These are phyloP conservation scores for Coriaria nepalensis DNA, from an alignment of 306 rosid genomes.

Conservation along the genomic window DNA sequence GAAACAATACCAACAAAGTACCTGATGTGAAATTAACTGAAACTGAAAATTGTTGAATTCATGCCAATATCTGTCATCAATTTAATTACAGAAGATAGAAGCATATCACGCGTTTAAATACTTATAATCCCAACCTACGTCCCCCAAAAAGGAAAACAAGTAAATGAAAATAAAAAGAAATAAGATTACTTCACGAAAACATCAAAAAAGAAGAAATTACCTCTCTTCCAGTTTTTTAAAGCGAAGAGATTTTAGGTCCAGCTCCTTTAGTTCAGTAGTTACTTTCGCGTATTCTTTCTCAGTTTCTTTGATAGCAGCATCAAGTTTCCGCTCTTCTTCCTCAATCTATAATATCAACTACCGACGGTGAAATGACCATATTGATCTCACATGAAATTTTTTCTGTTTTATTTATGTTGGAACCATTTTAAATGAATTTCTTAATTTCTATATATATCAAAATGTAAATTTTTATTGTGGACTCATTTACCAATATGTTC, in stretches of 20 bases:
- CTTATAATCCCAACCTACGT: conserved; percentile 1
- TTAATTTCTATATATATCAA: too few relatives aligned
- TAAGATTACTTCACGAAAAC: neutral
- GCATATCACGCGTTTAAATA: conserved; percentile 15
- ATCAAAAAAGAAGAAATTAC: conserved; percentile 29
- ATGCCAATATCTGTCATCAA: conserved; percentile 80
- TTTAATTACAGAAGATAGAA: conserved; percentile 14
- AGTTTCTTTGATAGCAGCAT: conserved; percentile 73
- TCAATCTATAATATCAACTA: conserved; percentile 48
- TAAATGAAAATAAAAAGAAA: neutral
- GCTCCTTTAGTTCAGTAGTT: conserved; percentile 66
- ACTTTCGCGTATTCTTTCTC: conserved; percentile 69
- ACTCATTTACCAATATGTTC: too few relatives aligned
- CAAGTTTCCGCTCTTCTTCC: conserved; percentile 88
- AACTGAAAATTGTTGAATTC: conserved; percentile 90
- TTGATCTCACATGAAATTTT: conserved; percentile 16
- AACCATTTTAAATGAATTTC: too few relatives aligned
- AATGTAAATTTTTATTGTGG: too few relatives aligned
- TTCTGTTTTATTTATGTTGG: conserved; percentile 13
- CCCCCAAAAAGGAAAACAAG: conserved; percentile 4
- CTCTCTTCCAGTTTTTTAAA: conserved; percentile 86
- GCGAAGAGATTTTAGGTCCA: conserved; percentile 62
- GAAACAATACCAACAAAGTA: conserved; percentile 12
- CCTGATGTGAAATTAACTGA: conserved; percentile 90
- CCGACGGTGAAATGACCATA: conserved; percentile 16